Evolutionary conservation across 257 asterid genomes (phyloP).

Genomic region (Penstemon barbatus): DNA sequence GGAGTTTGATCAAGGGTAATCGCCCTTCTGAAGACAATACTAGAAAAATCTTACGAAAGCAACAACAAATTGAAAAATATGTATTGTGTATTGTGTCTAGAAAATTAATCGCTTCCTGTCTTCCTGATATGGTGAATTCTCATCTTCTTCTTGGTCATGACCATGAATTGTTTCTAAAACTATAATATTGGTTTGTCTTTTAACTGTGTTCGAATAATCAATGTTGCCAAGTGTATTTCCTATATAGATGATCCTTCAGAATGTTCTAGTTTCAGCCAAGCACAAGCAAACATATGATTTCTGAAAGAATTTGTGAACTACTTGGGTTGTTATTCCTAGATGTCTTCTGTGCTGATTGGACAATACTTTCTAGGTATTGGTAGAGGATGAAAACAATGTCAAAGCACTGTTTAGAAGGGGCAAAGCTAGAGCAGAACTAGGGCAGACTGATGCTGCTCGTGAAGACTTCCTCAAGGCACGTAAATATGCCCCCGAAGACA

Average conservation of each 20-base stretch:
- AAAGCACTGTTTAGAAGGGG: slow-evolving; percentile 92
- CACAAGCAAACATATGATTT: too few species aligned
- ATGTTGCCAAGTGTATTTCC: too few species aligned
- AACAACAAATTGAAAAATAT: not conserved
- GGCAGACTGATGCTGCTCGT: slow-evolving; percentile 93
- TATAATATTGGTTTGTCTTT: too few species aligned
- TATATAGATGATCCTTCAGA: too few species aligned
- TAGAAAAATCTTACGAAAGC: not conserved
- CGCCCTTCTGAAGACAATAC: not conserved
- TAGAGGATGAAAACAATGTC: slow-evolving; percentile 80
- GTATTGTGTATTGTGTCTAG: not conserved
- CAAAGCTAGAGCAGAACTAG: slow-evolving; percentile 91
- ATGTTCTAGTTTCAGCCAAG: too few species aligned
- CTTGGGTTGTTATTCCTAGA: not conserved
- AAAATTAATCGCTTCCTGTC: not conserved
- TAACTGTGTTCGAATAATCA: too few species aligned
- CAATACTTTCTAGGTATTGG: slow-evolving; percentile 56
- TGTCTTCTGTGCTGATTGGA: not conserved
- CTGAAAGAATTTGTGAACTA: not conserved
- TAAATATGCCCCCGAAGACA: slow-evolving; percentile 79
- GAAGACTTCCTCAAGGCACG: slow-evolving; percentile 87
- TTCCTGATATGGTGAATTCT: not conserved
- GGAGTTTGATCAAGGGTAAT: not conserved
- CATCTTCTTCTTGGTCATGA: not conserved
- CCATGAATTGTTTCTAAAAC: not conserved